These are phyloP conservation scores for Populus alba DNA, from an alignment of 345 rosid genomes.

Conservation along the genomic window DNA sequence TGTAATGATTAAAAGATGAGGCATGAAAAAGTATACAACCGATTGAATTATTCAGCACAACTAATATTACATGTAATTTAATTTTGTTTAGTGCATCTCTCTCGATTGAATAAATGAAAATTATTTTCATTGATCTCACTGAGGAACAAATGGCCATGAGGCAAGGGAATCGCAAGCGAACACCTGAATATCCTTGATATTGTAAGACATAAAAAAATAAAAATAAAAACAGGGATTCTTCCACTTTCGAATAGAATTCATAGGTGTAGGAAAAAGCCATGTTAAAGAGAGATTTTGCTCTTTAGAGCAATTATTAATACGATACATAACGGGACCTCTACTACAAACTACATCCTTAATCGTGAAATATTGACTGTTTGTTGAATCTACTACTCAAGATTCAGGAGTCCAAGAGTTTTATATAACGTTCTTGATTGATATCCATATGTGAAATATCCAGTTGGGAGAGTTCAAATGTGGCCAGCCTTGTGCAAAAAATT, in stretches of 20 bases:
- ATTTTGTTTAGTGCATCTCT: neutral
- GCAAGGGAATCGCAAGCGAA: neutral
- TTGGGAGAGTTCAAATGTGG: constrained; percentile 2
- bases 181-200: constrained; percentile 28
- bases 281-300: no score
- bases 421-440: neutral
- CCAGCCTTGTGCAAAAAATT: constrained; percentile 32
- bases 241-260: no score
- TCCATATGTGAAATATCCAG: constrained; percentile 10
- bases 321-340: no score
- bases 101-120: neutral
- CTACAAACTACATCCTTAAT: no score
- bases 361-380: no score
- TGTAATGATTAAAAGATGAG: neutral
- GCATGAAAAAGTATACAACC: neutral
- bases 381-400: no score
- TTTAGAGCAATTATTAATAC: no score
- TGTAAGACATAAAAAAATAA: no score
- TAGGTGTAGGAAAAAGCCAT: no score
- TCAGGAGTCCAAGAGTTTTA: no score
- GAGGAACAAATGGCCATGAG: neutral
- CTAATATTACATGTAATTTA: neutral
- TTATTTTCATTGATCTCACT: neutral
- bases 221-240: no score
- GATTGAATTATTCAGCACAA: neutral